phyloP scores from a whole-genome alignment of 2,329 filamentous ascomycete species.

The Arthrobotrys iridis region DNA sequence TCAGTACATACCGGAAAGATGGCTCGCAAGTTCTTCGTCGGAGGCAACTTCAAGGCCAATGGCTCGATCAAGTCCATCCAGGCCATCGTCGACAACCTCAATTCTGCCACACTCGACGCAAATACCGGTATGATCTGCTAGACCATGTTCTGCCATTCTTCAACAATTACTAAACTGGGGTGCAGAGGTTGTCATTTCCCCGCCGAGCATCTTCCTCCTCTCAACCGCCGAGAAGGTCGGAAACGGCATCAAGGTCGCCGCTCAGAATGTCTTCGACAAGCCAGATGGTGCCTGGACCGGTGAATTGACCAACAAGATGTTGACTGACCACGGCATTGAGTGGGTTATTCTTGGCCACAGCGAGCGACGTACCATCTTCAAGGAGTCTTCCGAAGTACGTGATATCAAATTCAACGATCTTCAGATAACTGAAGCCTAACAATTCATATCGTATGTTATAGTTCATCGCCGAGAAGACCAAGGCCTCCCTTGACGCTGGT shows the following conservation, averaged over 20 bases:
- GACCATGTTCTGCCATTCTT: not conserved
- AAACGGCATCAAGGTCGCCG: conserved; percentile 76
- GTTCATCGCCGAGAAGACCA: conserved; percentile 92
- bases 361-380: conserved; percentile 88
- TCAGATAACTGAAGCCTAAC: not conserved
- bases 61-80: conserved; percentile 89
- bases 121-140: conserved; percentile 71
- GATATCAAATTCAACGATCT: conserved; percentile 16
- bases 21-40: conserved; percentile 89
- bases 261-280: conserved; percentile 98
- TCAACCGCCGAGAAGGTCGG: conserved; percentile 72
- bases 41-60: conserved; percentile 99
- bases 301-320: conserved; percentile 91
- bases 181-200: conserved; percentile 92
- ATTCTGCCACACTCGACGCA: conserved; percentile 81
- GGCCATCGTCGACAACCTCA: conserved; percentile 88
- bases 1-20: conserved; percentile 27
- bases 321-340: conserved; percentile 85
- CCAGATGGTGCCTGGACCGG: conserved; percentile 96
- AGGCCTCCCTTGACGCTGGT: conserved; percentile 86
- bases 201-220: conserved; percentile 88
- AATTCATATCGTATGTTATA: conserved; percentile 57
- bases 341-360: conserved; percentile 96
- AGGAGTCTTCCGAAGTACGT: conserved; percentile 77
- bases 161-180: conserved; percentile 56